phyloP scores from a whole-genome alignment of 768 basidiomycete species.

The Tricholoma matsutake region DNA sequence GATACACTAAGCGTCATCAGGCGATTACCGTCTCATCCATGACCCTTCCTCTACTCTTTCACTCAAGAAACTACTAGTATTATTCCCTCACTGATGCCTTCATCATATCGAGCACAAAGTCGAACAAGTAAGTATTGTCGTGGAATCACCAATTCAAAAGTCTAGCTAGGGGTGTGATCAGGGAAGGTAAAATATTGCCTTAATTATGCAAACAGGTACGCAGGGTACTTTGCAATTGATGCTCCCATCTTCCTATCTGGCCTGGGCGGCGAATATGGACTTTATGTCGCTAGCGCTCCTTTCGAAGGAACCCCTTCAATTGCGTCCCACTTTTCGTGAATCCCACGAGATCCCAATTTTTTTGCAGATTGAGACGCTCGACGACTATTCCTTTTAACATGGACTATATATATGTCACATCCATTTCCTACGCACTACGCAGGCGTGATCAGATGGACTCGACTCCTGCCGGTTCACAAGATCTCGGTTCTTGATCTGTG shows the following conservation, averaged over 20 bases:
- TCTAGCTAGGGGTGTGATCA: neutral
- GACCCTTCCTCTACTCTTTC: neutral
- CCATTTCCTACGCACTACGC: neutral
- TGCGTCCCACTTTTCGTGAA: neutral
- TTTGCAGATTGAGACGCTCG: neutral
- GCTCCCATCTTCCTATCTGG: neutral
- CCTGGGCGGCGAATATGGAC: neutral
- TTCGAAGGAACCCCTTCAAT: neutral
- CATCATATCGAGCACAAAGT: neutral
- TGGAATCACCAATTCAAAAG: neutral
- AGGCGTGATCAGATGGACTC: neutral
- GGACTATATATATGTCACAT: neutral
- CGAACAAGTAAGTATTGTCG: neutral
- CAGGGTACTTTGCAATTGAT: neutral
- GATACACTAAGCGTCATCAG: neutral
- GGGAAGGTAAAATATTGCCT: neutral
- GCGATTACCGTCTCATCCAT: neutral
- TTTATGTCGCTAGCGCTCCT: neutral
- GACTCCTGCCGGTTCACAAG: neutral
- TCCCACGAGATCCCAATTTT: neutral
- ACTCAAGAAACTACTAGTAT: neutral
- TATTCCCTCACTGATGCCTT: neutral
- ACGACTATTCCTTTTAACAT: neutral
- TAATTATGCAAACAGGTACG: neutral
- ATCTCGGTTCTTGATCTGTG: neutral